These are phyloP conservation scores for Calonectria montana DNA, from an alignment of 2,329 filamentous ascomycete species.

Conservation along the genomic window DNA sequence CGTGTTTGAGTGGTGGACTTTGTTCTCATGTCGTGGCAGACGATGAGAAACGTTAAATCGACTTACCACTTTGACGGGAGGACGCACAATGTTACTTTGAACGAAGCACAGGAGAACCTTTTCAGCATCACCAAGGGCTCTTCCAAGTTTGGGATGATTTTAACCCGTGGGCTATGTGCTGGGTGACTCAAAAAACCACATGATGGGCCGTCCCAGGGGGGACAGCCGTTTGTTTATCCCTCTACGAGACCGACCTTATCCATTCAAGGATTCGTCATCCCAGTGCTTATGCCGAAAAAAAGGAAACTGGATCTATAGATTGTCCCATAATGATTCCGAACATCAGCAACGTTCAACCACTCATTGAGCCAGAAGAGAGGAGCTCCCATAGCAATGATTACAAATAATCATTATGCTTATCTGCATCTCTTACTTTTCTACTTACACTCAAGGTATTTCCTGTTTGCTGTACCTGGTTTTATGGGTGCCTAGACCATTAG, in stretches of 20 bases:
- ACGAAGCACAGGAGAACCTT: too few species aligned
- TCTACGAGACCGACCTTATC: background rate
- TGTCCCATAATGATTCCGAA: background rate
- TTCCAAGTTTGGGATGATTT: too few species aligned
- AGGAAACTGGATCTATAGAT: background rate
- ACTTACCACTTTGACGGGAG: too few species aligned
- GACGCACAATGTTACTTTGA: too few species aligned
- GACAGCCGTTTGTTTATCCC: background rate
- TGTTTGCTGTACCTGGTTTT: constrained; percentile 39
- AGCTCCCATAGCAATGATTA: background rate
- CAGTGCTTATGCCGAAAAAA: background rate
- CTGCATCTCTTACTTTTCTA: background rate
- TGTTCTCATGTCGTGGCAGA: too few species aligned
- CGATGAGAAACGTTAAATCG: too few species aligned
- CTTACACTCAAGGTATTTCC: constrained; percentile 20
- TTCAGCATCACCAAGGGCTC: too few species aligned
- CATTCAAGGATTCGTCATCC: background rate
- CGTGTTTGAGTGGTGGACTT: background rate
- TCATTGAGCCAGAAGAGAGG: background rate
- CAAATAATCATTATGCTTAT: background rate
- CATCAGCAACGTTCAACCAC: background rate
- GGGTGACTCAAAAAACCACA: background rate
- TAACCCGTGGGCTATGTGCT: background rate
- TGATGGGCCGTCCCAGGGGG: background rate
- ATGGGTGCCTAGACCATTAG: background rate